Conservation (phyloP, 2,329 filamentous ascomycete genomes). For the Epichloe baconii region DNA sequence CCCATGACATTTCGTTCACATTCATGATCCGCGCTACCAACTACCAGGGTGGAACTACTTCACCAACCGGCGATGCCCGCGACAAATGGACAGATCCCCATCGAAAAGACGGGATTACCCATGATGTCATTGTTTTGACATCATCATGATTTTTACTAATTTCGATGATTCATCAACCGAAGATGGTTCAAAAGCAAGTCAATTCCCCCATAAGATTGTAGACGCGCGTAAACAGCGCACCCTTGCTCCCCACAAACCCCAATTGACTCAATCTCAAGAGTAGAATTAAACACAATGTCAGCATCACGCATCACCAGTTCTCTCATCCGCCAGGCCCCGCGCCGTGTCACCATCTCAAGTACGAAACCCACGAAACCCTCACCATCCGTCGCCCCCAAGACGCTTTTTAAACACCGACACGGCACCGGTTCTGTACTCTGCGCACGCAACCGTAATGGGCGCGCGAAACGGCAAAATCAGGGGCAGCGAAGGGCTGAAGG, state of each 20-base stretch:
- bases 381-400: background rate
- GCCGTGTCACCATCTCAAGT: background rate
- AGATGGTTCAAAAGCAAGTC: background rate
- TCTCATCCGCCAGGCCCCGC: conserved; percentile 2
- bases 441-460: conserved; percentile 24
- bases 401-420: conserved; percentile 25
- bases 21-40: too few species aligned
- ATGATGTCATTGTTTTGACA: background rate
- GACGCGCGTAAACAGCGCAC: too few species aligned
- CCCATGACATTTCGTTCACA: too few species aligned
- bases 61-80: background rate
- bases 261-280: too few species aligned
- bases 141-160: background rate
- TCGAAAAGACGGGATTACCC: background rate
- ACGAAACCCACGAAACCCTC: background rate
- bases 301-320: conserved; percentile 1
- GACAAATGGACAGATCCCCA: background rate
- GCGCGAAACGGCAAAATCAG: conserved; percentile 19
- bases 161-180: background rate
- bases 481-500: conserved; percentile 14
- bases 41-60: too few species aligned
- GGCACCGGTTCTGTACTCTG: conserved; percentile 24
- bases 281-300: background rate
- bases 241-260: too few species aligned
- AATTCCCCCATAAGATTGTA: background rate